A percentile compares a stretch with the other conserved stretches of the same genome.
phyloP scores from a whole-genome alignment of 139 green algal genomes.

The Coelastrella sp. region DNA sequence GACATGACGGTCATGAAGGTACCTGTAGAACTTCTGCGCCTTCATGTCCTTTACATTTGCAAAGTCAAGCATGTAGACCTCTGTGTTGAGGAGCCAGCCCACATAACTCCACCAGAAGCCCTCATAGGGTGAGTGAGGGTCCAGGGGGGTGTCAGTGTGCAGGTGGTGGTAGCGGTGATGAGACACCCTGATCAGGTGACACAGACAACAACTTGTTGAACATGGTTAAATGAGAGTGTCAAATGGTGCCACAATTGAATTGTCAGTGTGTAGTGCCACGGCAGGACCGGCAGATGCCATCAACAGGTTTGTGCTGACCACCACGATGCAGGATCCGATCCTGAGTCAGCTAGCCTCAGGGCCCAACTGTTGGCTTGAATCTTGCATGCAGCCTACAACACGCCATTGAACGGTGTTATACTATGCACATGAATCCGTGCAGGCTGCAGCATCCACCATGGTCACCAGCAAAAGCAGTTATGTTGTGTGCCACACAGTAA shows the following conservation, averaged over 20 bases:
- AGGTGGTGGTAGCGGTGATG: slow-evolving; percentile 92
- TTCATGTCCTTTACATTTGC: slow-evolving; percentile 83
- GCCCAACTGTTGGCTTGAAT: no score
- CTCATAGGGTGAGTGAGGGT: slow-evolving; percentile 95
- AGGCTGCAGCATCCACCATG: no score
- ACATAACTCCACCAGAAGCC: slow-evolving; percentile 95
- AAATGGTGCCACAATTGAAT: not conserved
- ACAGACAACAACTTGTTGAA: not conserved
- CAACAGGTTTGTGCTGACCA: no score
- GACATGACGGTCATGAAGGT: slow-evolving; percentile 9
- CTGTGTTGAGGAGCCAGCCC: slow-evolving; percentile 90
- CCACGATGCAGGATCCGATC: no score
- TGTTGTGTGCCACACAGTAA: not conserved
- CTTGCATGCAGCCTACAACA: no score
- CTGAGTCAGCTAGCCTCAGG: no score
- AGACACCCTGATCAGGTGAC: slow-evolving; percentile 55
- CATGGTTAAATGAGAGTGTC: not conserved
- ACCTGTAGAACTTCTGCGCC: slow-evolving; percentile 88
- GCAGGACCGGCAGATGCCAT: no score
- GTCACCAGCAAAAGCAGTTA: not conserved
- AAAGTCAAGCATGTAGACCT: slow-evolving; percentile 64
- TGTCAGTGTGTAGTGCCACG: not conserved
- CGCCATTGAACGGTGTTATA: no score
- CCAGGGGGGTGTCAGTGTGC: slow-evolving; percentile 91
- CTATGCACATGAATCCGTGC: no score